Percentiles rank a stretch among this genome's conserved stretches.
These are phyloP conservation scores for Sporothrix variecibatus DNA, from an alignment of 2,329 filamentous ascomycete genomes.

Conservation along the genomic window DNA sequence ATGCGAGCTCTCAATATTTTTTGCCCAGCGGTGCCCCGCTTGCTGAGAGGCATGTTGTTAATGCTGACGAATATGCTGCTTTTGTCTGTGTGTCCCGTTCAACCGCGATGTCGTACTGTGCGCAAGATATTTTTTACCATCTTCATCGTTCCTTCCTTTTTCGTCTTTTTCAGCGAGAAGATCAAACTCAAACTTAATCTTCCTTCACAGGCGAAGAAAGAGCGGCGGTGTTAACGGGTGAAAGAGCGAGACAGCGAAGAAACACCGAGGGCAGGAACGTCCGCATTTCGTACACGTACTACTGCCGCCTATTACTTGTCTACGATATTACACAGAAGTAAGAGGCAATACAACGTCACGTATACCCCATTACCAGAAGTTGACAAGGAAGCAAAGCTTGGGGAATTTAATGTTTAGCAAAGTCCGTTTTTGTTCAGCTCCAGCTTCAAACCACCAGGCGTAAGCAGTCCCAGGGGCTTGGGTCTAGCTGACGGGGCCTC, in stretches of 20 bases:
- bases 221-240: neutral
- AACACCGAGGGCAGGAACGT: neutral
- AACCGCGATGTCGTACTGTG: slow-evolving; percentile 6
- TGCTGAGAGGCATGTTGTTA: neutral
- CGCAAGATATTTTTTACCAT: neutral
- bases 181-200: neutral
- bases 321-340: neutral
- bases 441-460: neutral
- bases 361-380: neutral
- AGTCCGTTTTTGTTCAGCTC: neutral
- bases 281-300: neutral
- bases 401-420: neutral
- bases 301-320: neutral
- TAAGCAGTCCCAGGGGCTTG: neutral
- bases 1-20: neutral
- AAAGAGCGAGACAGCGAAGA: neutral
- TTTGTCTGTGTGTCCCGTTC: neutral
- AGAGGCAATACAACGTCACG: neutral
- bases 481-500: neutral
- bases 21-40: neutral
- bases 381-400: neutral
- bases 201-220: neutral
- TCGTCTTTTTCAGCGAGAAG: neutral
- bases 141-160: neutral
- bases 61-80: neutral